A percentile compares a stretch with the other conserved stretches of the same genome.
These are phyloP conservation scores for Globisporangium paroecandrum DNA, from an alignment of 352 stramenopile species.

Conservation along the genomic window DNA sequence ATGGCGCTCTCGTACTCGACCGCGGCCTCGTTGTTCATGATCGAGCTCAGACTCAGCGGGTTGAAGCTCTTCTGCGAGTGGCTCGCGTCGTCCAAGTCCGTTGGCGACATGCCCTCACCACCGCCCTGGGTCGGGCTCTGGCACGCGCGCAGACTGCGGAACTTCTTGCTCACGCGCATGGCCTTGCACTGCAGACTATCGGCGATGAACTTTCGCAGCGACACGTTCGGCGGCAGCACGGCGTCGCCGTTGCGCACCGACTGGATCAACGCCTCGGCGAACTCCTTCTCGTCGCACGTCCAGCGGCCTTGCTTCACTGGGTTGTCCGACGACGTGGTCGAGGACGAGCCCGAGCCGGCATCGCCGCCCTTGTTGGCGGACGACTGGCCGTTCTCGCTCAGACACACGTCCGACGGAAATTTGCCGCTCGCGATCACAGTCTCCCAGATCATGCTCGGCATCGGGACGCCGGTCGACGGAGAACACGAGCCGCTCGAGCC, in stretches of 20 bases:
- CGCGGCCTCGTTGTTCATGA: constrained; percentile 65
- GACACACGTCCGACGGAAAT: constrained; percentile 59
- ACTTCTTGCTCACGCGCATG: constrained; percentile 71
- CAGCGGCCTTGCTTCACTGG: constrained; percentile 51
- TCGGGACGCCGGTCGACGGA: background rate
- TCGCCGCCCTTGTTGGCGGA: constrained; percentile 20
- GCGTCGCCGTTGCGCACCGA: constrained; percentile 43
- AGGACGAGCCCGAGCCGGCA: constrained; percentile 1
- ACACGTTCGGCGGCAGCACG: constrained; percentile 44
- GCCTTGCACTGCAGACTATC: constrained; percentile 59
- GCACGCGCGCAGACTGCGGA: constrained; percentile 34
- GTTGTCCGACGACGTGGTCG: constrained; percentile 9
- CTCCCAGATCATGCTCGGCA: constrained; percentile 59
- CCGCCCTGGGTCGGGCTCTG: constrained; percentile 18
- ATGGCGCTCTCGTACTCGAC: constrained; percentile 8
- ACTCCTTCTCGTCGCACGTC: constrained; percentile 57
- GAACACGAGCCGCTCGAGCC: constrained; percentile 1
- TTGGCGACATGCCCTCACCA: constrained; percentile 10
- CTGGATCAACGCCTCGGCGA: constrained; percentile 51
- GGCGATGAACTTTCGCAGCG: constrained; percentile 53
- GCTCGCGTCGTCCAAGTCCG: constrained; percentile 12
- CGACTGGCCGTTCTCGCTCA: constrained; percentile 41
- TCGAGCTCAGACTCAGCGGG: constrained; percentile 62
- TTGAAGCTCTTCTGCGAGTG: constrained; percentile 41
- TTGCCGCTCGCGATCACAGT: constrained; percentile 50